These are phyloP conservation scores for Pseudohalonectria lignicola DNA, from an alignment of 2,329 filamentous ascomycete species.

Conservation along the genomic window DNA sequence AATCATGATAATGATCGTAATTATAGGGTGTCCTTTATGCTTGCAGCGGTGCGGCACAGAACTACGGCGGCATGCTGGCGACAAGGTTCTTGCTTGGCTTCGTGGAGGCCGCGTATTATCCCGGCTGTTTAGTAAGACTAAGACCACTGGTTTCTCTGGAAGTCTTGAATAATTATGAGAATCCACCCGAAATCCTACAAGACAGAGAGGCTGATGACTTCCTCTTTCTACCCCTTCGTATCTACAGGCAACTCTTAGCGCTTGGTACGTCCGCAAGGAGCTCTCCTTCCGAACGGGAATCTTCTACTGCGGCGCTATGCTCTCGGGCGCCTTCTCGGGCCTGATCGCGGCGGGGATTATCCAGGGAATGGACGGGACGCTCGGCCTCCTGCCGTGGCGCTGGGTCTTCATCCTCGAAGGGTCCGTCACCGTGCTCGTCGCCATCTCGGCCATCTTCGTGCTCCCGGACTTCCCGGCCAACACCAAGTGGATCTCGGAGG, in stretches of 20 bases:
- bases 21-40: no score
- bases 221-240: no score
- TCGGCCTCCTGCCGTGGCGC: conserved; percentile 49
- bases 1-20: no score
- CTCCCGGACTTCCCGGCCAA: conserved; percentile 58
- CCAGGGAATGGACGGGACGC: conserved; percentile 46
- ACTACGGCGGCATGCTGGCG: conserved; percentile 8
- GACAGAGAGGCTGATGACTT: no score
- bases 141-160: no score
- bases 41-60: not conserved
- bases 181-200: no score
- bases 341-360: conserved; percentile 18
- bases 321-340: conserved; percentile 5
- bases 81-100: conserved; percentile 21
- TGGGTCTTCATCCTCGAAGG: conserved; percentile 66
- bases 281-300: conserved; percentile 6
- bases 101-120: conserved; percentile 28
- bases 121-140: conserved; percentile 49
- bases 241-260: not conserved
- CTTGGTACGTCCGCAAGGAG: conserved; percentile 18
- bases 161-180: no score
- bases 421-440: conserved; percentile 49
- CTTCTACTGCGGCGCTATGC: conserved; percentile 3
- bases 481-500: conserved; percentile 21
- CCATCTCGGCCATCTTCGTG: conserved; percentile 43